phyloP scores from a whole-genome alignment of 345 rosid species.

The Citrus inodora region DNA sequence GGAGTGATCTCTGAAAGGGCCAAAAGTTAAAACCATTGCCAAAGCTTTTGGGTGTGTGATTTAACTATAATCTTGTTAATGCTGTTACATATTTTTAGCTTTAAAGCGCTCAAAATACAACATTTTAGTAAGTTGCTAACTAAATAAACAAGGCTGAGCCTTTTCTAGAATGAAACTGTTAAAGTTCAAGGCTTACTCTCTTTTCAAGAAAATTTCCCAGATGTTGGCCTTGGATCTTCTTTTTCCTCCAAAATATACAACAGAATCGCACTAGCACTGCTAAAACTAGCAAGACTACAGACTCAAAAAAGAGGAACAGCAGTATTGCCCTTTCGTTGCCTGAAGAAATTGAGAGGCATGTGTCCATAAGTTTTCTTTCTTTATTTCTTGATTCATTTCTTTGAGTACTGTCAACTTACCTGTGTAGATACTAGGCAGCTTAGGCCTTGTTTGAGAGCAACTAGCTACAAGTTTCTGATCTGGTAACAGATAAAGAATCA shows the following conservation, averaged over 20 bases:
- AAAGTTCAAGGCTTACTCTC: slow-evolving; percentile 41
- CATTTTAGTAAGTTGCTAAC: not conserved
- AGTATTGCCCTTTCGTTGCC: slow-evolving; percentile 52
- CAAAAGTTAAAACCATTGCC: not conserved
- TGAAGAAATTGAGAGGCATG: slow-evolving; percentile 18
- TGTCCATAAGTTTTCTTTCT: not conserved
- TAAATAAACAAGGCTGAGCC: not conserved
- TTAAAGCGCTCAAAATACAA: not conserved
- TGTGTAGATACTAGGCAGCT: slow-evolving; percentile 39
- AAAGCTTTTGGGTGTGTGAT: not conserved
- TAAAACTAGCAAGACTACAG: slow-evolving; percentile 48
- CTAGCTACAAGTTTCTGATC: slow-evolving; percentile 56
- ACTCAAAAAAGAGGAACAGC: slow-evolving; percentile 65
- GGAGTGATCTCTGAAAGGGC: slow-evolving; percentile 55
- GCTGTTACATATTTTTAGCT: not conserved
- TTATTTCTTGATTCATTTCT: not conserved
- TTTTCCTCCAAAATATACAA: slow-evolving; percentile 81
- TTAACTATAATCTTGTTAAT: not conserved
- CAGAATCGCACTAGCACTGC: slow-evolving; percentile 68
- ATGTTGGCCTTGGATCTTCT: slow-evolving; percentile 59
- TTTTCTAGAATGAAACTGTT: not conserved
- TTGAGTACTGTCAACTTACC: slow-evolving; percentile 29
- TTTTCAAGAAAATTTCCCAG: slow-evolving; percentile 66
- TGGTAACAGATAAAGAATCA: slow-evolving; percentile 16
- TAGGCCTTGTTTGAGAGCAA: slow-evolving; percentile 59